Conservation (phyloP, 768 basidiomycete genomes). For the Amylocystis lapponica region DNA sequence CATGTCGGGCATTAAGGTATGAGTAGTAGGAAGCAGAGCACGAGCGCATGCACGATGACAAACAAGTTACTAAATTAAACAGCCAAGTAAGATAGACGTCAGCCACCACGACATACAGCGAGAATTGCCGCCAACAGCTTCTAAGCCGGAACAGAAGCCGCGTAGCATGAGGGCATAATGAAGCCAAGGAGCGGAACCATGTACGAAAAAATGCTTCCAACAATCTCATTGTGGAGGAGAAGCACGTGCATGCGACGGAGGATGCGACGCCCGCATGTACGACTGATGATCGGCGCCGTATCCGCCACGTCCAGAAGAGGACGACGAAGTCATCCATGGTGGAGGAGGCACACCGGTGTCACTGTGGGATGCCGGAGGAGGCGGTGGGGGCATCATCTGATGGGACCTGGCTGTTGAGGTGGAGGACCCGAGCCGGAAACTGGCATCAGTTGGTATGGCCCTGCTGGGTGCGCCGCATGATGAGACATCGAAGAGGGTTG, state of each 20-base stretch:
- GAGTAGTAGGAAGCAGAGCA: too few relatives aligned
- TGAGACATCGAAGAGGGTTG: not conserved
- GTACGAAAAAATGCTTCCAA: too few relatives aligned
- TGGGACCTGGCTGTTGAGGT: conserved; percentile 6
- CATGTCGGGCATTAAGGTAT: too few relatives aligned
- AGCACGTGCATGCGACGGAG: conserved; percentile 31
- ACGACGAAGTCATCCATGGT: conserved; percentile 15
- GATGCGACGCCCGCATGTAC: conserved; percentile 41
- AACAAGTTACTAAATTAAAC: not conserved
- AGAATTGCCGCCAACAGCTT: too few relatives aligned
- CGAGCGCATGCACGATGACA: conserved; percentile 2
- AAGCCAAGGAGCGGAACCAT: not conserved
- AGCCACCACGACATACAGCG: too few relatives aligned
- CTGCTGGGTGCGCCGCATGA: not conserved
- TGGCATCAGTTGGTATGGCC: conserved; percentile 19
- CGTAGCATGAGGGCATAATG: too few relatives aligned
- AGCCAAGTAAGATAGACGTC: too few relatives aligned
- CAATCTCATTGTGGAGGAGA: conserved; percentile 29
- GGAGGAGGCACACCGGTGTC: conserved; percentile 14
- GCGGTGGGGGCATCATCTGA: conserved; percentile 19
- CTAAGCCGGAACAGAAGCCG: too few relatives aligned
- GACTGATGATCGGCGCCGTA: conserved; percentile 34
- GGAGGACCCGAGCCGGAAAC: conserved; percentile 6
- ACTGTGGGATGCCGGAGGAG: conserved; percentile 12
- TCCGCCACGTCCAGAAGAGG: conserved; percentile 3